Evolutionary conservation across 2,329 filamentous ascomycete species (phyloP), one percentile per base, ranked within the genome.

Genomic region (Cladosporium sp.): DNA sequence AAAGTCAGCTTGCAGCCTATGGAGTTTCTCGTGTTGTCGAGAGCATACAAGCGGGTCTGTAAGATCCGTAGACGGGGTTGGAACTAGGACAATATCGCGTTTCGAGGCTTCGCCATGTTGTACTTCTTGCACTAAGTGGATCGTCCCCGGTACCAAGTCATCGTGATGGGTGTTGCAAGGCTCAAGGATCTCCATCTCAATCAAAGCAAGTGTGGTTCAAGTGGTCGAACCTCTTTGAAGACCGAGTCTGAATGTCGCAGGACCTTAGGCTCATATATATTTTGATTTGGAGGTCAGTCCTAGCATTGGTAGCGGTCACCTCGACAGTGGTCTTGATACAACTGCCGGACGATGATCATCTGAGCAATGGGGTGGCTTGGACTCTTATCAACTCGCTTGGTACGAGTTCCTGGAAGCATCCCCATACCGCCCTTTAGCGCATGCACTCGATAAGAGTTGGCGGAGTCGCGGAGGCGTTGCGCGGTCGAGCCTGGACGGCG

Each of bases 91-190:
- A 32, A 56, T 56, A 33, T 55, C 48, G n/a, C 46, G 35, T 15
- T 43, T 38, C 9, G 54, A 45, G 29, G 45, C 43, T 6, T 20
- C 38, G 13, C 43, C 43, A 12, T 30, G 22, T 6, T 15, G 6
- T 33, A 12, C 6, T 2, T 38, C 22, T n/a, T 46, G 33, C 8
- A 72, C 63, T 8, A 73, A 59, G 48, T 71, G 68, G 5, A 72
- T 63, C 0, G 69, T 73, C 4, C 70, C 70, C 1, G 70, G 70
- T 4, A 55, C 43, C 25, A 53, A n/a, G 27, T 32, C 49, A 9
- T 53, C 49, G 50, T 59, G 43, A 27, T 46, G 32, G 15, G 22
- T 27, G 15, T 46, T 38, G 22, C 43, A 19, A 20, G 16, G 32
- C 7, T 43, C 30, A 19, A 35, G 20, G 4, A n/a, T 35, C 29